Percentiles rank a stretch among this genome's conserved stretches.
phyloP scores from a whole-genome alignment of 164 flowering plant species.

The Kalanchoe fedtschenkoi region DNA sequence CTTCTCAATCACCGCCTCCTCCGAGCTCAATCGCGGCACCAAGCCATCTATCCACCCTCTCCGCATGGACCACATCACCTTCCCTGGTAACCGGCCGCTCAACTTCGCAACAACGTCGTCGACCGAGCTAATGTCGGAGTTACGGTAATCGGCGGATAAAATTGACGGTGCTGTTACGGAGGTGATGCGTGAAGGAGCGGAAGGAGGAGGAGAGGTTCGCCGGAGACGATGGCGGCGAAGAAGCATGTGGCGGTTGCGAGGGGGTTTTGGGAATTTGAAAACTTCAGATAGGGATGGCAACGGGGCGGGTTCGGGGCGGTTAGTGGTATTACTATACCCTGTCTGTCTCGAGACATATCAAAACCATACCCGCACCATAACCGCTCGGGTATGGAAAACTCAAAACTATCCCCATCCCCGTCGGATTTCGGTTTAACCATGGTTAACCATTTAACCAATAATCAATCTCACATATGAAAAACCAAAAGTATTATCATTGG shows the following conservation, averaged over 20 bases:
- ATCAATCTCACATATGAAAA: too few relatives aligned
- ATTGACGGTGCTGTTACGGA: conserved; percentile 12
- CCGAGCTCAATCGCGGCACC: background rate
- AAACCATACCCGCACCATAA: too few relatives aligned
- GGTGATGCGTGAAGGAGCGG: background rate
- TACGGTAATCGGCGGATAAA: conserved; percentile 14
- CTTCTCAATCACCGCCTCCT: conserved; percentile 10
- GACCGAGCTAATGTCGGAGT: conserved; percentile 12
- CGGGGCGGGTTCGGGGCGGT: too few relatives aligned
- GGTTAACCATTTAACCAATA: too few relatives aligned
- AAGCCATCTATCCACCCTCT: background rate
- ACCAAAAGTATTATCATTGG: too few relatives aligned
- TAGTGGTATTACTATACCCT: too few relatives aligned
- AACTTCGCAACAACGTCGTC: conserved; percentile 19
- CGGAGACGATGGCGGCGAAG: conserved; percentile 16
- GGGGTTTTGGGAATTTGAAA: background rate
- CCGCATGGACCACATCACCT: conserved; percentile 19
- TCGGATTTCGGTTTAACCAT: too few relatives aligned
- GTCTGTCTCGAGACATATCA: too few relatives aligned
- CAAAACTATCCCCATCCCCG: too few relatives aligned
- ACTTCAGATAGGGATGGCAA: too few relatives aligned
- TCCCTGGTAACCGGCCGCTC: conserved; percentile 15
- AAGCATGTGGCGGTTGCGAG: background rate
- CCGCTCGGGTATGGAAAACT: too few relatives aligned
- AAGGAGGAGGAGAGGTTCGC: too few relatives aligned